These are phyloP conservation scores for Thymus mandschuricus DNA, from an alignment of 257 asterid species.

Conservation along the genomic window DNA sequence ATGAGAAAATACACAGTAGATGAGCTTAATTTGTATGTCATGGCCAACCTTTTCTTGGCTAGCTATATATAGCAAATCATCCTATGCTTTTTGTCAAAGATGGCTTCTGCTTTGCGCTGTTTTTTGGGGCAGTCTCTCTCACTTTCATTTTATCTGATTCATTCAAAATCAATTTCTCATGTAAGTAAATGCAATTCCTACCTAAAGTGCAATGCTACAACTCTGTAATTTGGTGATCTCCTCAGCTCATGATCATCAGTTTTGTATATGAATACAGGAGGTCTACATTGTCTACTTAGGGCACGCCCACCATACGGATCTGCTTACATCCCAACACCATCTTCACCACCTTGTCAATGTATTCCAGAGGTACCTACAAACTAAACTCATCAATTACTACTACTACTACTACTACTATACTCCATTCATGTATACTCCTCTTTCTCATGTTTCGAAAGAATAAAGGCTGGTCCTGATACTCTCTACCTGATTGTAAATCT, in stretches of 20 bases:
- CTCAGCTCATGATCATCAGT: slow-evolving; percentile 4
- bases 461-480: too few species aligned
- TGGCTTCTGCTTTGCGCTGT: slow-evolving; percentile 36
- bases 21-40: slow-evolving; percentile 11
- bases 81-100: slow-evolving; percentile 32
- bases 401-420: too few species aligned
- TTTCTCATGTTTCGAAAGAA: too few species aligned
- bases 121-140: slow-evolving; percentile 53
- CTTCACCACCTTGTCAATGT: slow-evolving; percentile 49
- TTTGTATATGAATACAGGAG: slow-evolving; percentile 41
- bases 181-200: too few species aligned
- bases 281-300: slow-evolving; percentile 67
- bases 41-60: slow-evolving; percentile 29
- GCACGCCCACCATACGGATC: slow-evolving; percentile 39
- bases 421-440: too few species aligned
- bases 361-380: slow-evolving; percentile 53
- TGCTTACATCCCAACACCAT: slow-evolving; percentile 48
- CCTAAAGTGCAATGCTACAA: too few species aligned
- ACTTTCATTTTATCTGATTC: slow-evolving; percentile 43
- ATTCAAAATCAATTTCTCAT: slow-evolving; percentile 42
- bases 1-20: background rate
- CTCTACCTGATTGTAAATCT: too few species aligned
- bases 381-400: too few species aligned
- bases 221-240: slow-evolving; percentile 30
- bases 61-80: slow-evolving; percentile 30